These are phyloP conservation scores for Sporobolomyces phaffii DNA, from an alignment of 768 basidiomycete genomes.

Conservation along the genomic window DNA sequence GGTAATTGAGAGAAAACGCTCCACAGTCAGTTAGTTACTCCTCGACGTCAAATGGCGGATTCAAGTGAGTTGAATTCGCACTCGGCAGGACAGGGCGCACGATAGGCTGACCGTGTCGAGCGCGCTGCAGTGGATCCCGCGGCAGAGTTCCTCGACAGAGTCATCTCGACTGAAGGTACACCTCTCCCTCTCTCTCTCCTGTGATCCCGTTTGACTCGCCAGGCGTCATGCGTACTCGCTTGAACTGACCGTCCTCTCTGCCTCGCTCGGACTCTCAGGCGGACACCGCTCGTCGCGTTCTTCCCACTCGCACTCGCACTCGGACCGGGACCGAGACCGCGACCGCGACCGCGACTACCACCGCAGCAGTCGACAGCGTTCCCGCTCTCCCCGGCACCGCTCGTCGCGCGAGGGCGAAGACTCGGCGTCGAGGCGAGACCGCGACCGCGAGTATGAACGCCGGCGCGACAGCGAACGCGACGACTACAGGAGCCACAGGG, in stretches of 20 bases:
- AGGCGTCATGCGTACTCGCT: no score
- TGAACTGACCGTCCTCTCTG: not conserved
- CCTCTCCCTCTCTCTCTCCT: not conserved
- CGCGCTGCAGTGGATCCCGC: not conserved
- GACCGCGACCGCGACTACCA: not conserved
- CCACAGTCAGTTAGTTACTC: no score
- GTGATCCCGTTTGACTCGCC: no score
- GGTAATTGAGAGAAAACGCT: no score
- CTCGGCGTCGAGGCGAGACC: not conserved
- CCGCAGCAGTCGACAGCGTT: not conserved
- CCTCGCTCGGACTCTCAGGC: not conserved
- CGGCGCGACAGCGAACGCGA: constrained; percentile 38
- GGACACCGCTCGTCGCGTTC: not conserved
- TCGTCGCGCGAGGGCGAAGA: not conserved
- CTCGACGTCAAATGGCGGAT: no score
- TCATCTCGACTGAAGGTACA: not conserved
- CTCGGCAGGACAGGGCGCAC: no score
- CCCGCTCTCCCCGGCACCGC: not conserved
- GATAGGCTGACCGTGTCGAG: no score
- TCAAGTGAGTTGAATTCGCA: not conserved
- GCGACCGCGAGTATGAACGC: constrained; percentile 21
- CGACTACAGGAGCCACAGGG: constrained; percentile 23
- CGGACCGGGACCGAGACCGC: not conserved
- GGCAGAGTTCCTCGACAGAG: constrained; percentile 5
- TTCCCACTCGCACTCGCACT: constrained; percentile 1